Base-by-base conservation (phyloP, 176 grass and related monocot genomes). In the Aegilops umbellulata region DNA sequence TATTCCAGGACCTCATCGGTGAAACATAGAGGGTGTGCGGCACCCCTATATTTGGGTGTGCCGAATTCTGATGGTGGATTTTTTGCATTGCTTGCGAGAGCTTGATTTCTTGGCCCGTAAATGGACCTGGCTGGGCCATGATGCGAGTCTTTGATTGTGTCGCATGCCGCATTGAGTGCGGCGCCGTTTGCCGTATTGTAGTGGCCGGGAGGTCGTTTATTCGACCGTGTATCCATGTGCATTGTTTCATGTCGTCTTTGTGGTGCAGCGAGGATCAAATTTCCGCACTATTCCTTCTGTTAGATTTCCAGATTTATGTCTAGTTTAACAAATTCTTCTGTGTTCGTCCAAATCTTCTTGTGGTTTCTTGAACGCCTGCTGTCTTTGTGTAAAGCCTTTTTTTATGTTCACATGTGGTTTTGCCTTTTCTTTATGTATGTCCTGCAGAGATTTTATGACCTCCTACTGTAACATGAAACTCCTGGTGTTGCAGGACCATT, bases 331-430 rank as follows among this genome's bases (percentile, higher is more conserved):
- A 60, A 39, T 71, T 31, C 30, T 71, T 15, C 23, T 38, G 47
- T 68, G 19, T 38, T 53, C 67, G 23, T 44, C 62, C 23, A 82
- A 78, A 74, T 82, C 49, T 3, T 60, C 71, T 29, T 80, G 42
- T 82, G 12, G 73, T 85, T 85, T 71, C 72, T 77, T 91, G 34
- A 66, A 41, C 71, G 14, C 22, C 88, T 82, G 20, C 22, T 82
- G 27, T 88, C 77, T 36, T 15, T 15, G 22, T 30, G 27, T 82
- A 60, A 75, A 86, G 80, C 65, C 29, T 12, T 83, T 25, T 83
- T 83, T 79, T 80, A 86, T 79, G 74, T 83, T 85, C 63, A 68
- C 60, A 49, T 84, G 79, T 78, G 76, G 81, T 8, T 38, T 83
- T 34, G 76, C 39, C 80, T 71, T 17, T 78, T 30, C 77, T 81